phyloP scores from a whole-genome alignment of 805 yeast species.

The Grigorovia jiainica region DNA sequence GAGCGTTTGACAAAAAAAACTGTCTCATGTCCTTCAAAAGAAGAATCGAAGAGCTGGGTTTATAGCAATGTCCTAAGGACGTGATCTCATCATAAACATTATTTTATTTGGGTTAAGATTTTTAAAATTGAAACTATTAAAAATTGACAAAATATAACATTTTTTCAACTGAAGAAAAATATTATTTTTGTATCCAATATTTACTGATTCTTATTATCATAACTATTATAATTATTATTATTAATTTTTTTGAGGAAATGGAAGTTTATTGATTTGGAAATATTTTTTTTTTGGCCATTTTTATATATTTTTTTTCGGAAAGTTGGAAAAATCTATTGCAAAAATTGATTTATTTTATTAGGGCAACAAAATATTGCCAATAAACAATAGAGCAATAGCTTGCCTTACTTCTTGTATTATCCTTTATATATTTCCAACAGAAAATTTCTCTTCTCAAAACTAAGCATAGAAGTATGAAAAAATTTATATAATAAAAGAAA shows the following conservation, averaged over 20 bases:
- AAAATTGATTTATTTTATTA: neutral
- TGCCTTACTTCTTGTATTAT: no score
- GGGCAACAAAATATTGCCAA: neutral
- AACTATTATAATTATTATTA: no score
- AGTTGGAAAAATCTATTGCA: neutral
- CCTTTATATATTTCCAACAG: no score
- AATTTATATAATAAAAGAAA: no score
- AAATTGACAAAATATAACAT: neutral
- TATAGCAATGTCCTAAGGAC: conserved; percentile 33
- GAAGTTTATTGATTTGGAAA: no score
- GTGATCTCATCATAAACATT: conserved; percentile 31
- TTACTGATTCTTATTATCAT: no score
- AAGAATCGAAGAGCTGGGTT: conserved; percentile 35
- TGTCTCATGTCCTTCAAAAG: conserved; percentile 22
- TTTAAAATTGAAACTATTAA: neutral
- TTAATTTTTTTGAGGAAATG: no score
- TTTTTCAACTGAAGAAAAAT: conserved; percentile 1
- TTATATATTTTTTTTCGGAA: neutral
- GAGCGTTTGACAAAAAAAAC: conserved; percentile 29
- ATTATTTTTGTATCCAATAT: no score
- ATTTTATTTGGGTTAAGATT: no score
- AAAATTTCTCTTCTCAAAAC: no score
- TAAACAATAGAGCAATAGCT: no score
- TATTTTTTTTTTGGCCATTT: neutral
- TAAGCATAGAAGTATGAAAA: no score